phyloP scores from a whole-genome alignment of 768 basidiomycete genomes.

The Chlorophyllum brunneum region DNA sequence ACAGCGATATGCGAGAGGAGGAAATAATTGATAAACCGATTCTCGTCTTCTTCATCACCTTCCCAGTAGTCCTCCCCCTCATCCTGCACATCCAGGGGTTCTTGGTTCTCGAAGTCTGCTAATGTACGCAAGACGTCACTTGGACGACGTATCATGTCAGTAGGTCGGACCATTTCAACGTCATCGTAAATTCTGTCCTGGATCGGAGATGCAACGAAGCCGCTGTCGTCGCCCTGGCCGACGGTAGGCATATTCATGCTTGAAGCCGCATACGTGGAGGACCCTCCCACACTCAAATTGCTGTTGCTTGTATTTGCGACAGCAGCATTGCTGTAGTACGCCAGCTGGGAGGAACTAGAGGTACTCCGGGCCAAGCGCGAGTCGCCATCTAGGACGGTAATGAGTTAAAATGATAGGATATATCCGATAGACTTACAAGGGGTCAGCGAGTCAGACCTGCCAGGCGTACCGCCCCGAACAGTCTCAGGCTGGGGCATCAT shows the following conservation, averaged over 20 bases:
- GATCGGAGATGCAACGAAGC: constrained; percentile 2
- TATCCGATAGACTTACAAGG: background rate
- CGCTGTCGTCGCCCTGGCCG: background rate
- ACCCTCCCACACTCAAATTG: background rate
- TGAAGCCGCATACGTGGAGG: constrained; percentile 1
- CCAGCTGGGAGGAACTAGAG: constrained; percentile 8
- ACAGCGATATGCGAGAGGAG: constrained; percentile 87
- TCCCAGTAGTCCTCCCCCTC: constrained; percentile 51
- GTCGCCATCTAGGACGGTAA: background rate
- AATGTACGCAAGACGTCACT: constrained; percentile 33
- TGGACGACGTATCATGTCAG: constrained; percentile 22
- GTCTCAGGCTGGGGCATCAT: background rate
- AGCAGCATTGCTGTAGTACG: background rate
- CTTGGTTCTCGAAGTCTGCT: constrained; percentile 25
- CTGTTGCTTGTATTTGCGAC: background rate
- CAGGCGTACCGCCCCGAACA: background rate
- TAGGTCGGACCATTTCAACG: background rate
- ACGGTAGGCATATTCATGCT: background rate
- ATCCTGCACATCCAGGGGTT: constrained; percentile 24
- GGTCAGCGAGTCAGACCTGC: background rate
- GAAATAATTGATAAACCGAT: constrained; percentile 84
- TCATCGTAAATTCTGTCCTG: background rate
- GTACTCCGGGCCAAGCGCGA: constrained; percentile 4
- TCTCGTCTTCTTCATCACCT: constrained; percentile 50
- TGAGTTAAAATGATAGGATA: background rate